Evolutionary conservation across 1,284 basidiomycete genomes (phyloP), one percentile per base, ranked within the genome.

Genomic region (Austroboletus niveus): DNA sequence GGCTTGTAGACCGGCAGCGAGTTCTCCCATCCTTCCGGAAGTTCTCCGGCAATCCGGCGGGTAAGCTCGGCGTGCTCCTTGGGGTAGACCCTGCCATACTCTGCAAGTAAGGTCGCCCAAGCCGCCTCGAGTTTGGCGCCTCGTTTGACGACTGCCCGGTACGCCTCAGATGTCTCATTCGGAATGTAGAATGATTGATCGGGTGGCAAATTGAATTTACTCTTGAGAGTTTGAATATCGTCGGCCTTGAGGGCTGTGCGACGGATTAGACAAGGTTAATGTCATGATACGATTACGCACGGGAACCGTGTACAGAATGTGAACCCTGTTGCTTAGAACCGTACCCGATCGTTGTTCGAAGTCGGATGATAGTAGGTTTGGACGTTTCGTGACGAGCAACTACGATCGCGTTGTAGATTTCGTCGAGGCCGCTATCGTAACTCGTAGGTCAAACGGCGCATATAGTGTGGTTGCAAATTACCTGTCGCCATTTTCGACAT

Each of bases 241-340:
- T 98, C 95, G 34, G 89, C 80, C 82, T 97, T 97, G 64, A 98
- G 81, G 54, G 95, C 91, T 88, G 67, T 58, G 47, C 24, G 48
- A 49, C 44, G 42, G 29, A 41, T 50, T 43, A 47, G 50, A 46
- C 35, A 11, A n/a, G 20, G 32, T n/a, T 30, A 11, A 39, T 15
- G 34, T 17, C 22, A 45, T 20, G 8, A 44, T 20, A n/a, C 30
- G 38, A 22, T 40, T 38, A 69, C 88, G 65, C 64, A 91, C 89
- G 91, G 67, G 89, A 66, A 62, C 95, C 95, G 73, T 98, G 94
- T 57, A 97, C 92, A 61, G 91, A 90, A 65, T 96, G 93, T 17
- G 90, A 92, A 60, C 94, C 94, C 74, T 94, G 88, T 67, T 85
- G 82, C 76, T 91, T 89, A 44, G 94, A 97, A 56, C 95, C 94